Evolutionary conservation across 805 yeast genomes (phyloP).

Genomic region (Ogataea nonfermentans): DNA sequence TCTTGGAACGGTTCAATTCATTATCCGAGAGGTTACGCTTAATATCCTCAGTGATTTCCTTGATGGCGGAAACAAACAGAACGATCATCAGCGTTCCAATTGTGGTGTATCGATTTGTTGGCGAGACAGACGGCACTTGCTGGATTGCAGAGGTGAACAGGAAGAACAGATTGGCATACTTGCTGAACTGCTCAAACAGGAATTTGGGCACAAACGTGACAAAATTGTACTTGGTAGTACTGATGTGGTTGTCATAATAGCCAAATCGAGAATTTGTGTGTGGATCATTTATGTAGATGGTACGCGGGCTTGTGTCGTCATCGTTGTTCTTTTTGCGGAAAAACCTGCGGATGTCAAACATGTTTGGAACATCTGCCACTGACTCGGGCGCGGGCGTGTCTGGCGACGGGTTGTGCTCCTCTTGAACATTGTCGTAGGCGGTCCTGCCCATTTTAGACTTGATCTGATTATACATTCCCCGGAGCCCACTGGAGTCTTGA

Average conservation of each 20-base stretch:
- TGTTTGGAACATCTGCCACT: conserved; percentile 21
- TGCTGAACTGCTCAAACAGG: conserved; percentile 92
- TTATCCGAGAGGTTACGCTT: conserved; percentile 86
- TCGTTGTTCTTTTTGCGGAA: conserved; percentile 21
- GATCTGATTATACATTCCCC: conserved; percentile 31
- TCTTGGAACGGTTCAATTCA: conserved; percentile 74
- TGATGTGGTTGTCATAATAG: conserved; percentile 79
- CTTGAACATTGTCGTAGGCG: conserved; percentile 25
- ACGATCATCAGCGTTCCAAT: conserved; percentile 88
- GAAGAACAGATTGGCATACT: conserved; percentile 93
- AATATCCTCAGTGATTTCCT: conserved; percentile 87
- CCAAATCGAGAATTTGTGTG: conserved; percentile 51
- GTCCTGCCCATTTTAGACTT: conserved; percentile 28
- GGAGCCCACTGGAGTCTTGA: conserved; percentile 21
- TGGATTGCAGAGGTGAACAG: conserved; percentile 89
- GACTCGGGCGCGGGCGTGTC: conserved; percentile 20
- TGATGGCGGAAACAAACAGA: conserved; percentile 83
- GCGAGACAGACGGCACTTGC: conserved; percentile 95
- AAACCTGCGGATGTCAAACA: conserved; percentile 31
- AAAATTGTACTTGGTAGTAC: conserved; percentile 91
- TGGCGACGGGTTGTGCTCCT: conserved; percentile 1
- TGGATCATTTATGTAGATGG: conserved; percentile 66
- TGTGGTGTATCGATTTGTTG: conserved; percentile 94
- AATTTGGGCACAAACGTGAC: conserved; percentile 95
- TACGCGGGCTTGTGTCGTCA: conserved; percentile 48